Evolutionary conservation across 208 protist genomes (phyloP), one percentile per base, ranked within the genome.

Genomic region (Wallacemonas sp.): DNA sequence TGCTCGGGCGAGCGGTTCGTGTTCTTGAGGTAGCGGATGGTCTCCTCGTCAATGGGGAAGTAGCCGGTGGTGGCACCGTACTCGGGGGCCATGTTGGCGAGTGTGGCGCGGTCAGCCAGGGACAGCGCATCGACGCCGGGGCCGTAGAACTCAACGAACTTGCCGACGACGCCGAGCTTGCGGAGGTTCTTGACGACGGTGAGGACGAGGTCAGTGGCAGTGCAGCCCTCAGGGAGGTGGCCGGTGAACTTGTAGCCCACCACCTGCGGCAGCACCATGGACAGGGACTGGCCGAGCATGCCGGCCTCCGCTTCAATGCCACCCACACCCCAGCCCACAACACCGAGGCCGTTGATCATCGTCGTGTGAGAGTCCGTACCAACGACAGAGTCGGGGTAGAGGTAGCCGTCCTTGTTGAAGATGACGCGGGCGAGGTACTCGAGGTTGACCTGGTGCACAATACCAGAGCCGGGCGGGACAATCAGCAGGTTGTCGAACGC

Each of bases 91-190:
- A 99, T 99, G 81, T 98, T 98, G 23, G 95, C 91, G 55, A 99
- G 85, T 14, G 97, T 98, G 44, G 94, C 89, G 48, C 97, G 92
- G 72, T 98, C 96, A 7, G 95, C 93, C 11, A 99, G 72, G 20
- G 95, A 97, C 3, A 99, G 84, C 36, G 72, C 68, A 48, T 86
- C 74, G 23, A 98, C 89, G 70, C 95, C 97, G 23, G 83, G 81
- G 48, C 98, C 98, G 74, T 95, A 98, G 79, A 99, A 99, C 87
- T 99, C 98, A 3, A 99, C 98, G 70, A 98, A 98, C 76, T 98
- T 98, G 54, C 95, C 96, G 12, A 98, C 97, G 42, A 99, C 95
- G 61, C 95, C 96, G 49, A 97, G 82, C 74, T 97, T 97, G 57
- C 97, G 84, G 10, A 98, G 80, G 68, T 97, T 97, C 57, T 77